Conservation (phyloP, 2,329 filamentous ascomycete species). For the Ophiosphaerella narmari region DNA sequence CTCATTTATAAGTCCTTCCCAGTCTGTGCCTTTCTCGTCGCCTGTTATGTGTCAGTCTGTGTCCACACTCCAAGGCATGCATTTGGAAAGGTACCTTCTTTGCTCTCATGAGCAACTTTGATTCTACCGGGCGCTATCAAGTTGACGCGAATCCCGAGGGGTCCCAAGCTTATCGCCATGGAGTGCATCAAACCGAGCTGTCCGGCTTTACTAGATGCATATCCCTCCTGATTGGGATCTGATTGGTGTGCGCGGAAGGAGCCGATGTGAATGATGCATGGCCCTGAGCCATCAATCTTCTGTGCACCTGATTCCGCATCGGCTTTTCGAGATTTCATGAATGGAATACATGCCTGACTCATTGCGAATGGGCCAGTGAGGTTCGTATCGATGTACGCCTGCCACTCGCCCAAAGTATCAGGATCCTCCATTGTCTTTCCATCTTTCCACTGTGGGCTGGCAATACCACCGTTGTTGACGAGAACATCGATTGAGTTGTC, state of each 20-base stretch:
- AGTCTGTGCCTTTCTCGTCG: slow-evolving; percentile 49
- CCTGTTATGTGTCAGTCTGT: slow-evolving; percentile 7
- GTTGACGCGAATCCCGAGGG: slow-evolving; percentile 54
- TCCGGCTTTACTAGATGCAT: slow-evolving; percentile 58
- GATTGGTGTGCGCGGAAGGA: slow-evolving; percentile 53
- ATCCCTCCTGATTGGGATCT: slow-evolving; percentile 56
- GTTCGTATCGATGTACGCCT: slow-evolving; percentile 54
- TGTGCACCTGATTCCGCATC: slow-evolving; percentile 35
- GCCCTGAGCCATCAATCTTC: slow-evolving; percentile 41
- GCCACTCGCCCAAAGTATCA: slow-evolving; percentile 51
- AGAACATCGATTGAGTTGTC: slow-evolving; percentile 48
- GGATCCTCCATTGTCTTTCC: slow-evolving; percentile 54
- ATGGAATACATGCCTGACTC: slow-evolving; percentile 54
- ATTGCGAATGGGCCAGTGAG: slow-evolving; percentile 54
- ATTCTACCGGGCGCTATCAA: slow-evolving; percentile 54
- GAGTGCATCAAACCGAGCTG: slow-evolving; percentile 57
- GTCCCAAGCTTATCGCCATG: slow-evolving; percentile 54
- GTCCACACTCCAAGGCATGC: background rate
- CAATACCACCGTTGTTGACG: slow-evolving; percentile 46
- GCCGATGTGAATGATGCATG: slow-evolving; percentile 54
- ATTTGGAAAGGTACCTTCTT: slow-evolving; percentile 27
- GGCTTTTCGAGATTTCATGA: slow-evolving; percentile 47
- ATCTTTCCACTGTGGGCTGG: slow-evolving; percentile 49
- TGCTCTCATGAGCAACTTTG: slow-evolving; percentile 55
- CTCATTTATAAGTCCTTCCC: slow-evolving; percentile 44